Evolutionary conservation across 148 eudicot species (phyloP).

Genomic region (Cornus kousa): DNA sequence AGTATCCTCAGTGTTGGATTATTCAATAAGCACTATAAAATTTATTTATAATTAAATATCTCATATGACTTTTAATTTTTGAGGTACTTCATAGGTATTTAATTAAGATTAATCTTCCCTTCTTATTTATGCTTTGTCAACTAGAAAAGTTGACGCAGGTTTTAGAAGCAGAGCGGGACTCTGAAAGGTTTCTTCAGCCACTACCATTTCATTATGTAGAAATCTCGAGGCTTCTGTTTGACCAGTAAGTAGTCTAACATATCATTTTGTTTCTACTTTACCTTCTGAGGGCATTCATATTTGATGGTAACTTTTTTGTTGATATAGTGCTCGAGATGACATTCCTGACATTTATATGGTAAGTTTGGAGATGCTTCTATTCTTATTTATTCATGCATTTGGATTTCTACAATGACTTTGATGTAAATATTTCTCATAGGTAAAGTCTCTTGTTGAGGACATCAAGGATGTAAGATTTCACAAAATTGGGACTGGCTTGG

Average conservation of each 20-base stretch:
- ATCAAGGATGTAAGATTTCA: constrained; percentile 96
- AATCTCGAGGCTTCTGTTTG: constrained; percentile 91
- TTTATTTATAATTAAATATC: too few relatives aligned
- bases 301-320: constrained; percentile 5
- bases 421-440: constrained; percentile 36
- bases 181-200: constrained; percentile 80
- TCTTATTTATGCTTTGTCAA: constrained; percentile 20
- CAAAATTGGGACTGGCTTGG: constrained; percentile 89
- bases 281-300: background rate
- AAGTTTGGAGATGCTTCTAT: constrained; percentile 21
- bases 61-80: background rate
- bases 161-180: constrained; percentile 86
- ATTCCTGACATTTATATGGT: constrained; percentile 91
- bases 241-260: constrained; percentile 58
- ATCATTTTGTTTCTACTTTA: constrained; percentile 5
- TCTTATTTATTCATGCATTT: constrained; percentile 6
- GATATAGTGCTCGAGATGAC: constrained; percentile 80
- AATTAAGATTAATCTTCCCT: background rate
- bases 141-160: constrained; percentile 77
- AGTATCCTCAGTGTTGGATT: too few relatives aligned
- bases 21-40: too few relatives aligned
- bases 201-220: constrained; percentile 94
- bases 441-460: constrained; percentile 92
- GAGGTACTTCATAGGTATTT: too few relatives aligned
- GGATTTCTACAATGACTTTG: background rate